These are phyloP conservation scores for Gloeostereum incarnatum DNA, from an alignment of 768 basidiomycete species.

Conservation along the genomic window DNA sequence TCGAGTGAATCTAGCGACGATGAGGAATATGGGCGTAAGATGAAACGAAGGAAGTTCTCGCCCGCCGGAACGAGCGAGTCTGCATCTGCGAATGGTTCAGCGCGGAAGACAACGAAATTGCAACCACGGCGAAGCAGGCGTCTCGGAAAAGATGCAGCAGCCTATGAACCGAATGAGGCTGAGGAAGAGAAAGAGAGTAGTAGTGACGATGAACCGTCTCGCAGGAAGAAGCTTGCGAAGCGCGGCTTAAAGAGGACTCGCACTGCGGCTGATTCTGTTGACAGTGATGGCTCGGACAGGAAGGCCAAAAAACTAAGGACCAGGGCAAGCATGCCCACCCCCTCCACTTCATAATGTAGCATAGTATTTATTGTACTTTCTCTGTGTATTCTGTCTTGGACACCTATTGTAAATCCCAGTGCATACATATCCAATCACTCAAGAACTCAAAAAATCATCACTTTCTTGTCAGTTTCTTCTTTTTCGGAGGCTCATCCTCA, in stretches of 20 bases:
- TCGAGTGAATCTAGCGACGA: too few species aligned
- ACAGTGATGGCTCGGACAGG: constrained; percentile 1
- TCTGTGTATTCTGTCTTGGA: neutral
- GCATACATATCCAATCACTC: neutral
- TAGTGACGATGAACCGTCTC: constrained; percentile 15
- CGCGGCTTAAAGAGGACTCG: constrained; percentile 4
- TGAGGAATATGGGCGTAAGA: too few species aligned
- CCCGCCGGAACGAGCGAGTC: too few species aligned
- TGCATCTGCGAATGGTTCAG: too few species aligned
- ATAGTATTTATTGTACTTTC: too few species aligned
- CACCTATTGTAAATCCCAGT: neutral
- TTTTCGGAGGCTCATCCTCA: constrained; percentile 25
- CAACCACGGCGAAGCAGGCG: constrained; percentile 16
- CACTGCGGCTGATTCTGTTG: constrained; percentile 3
- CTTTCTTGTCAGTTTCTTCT: constrained; percentile 15
- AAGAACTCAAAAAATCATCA: neutral
- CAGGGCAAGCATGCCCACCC: too few species aligned
- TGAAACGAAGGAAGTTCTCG: too few species aligned
- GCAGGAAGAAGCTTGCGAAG: constrained; percentile 5
- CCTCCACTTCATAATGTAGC: too few species aligned
- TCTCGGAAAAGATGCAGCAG: constrained; percentile 21
- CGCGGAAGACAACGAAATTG: constrained; percentile 10
- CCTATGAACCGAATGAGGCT: constrained; percentile 24
- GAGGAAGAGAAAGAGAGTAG: constrained; percentile 16
- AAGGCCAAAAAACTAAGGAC: too few species aligned